Evolutionary conservation across 2,329 filamentous ascomycete genomes (phyloP), one percentile per base, ranked within the genome.

Genomic region (Aureobasidium pullulans): DNA sequence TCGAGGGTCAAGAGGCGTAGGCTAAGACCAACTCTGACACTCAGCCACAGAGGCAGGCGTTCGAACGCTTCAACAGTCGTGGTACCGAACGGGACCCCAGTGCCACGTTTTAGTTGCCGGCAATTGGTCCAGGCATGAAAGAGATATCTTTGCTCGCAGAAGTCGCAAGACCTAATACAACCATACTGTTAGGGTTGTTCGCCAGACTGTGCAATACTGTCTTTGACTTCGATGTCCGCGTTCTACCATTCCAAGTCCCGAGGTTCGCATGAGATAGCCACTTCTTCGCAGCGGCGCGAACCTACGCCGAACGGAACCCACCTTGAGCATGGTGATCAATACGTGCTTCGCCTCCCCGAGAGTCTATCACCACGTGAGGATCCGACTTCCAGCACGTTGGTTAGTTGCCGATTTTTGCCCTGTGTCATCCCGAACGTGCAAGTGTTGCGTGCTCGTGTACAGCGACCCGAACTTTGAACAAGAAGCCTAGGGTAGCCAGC

Each of bases 61-160:
- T 44, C 31, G 52, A 56, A 56, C 52, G 52, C 40, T 36, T 15
- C 31, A 56, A 56, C 40, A 56, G 52, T 29, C 19, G 13, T 56
- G 52, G 52, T 56, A 56, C 52, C 52, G 52, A 56, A 19, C 52
- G 50, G 52, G 52, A 46, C 52, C 52, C 52, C 52, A 56, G 40
- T 46, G 52, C 52, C 52, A 56, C 52, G 52, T 44, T 56, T 29
- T 56, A 56, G 52, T 29, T 56, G 52, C 52, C 52, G 52, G 52
- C 52, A 44, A 36, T 56, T 46, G 52, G 31, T 15, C 40, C 32
- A 36, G 19, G 40, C 40, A 54, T 34, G 11, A 2, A 29, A 15
- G 37, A 37, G 11, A 28, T 15, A 16, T 7, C 16, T 32, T 32
- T 9, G 10, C 9, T n/a, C 6, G 10, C 29, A 34, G 40, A 10